These are phyloP conservation scores for Pelargonium fulgidum DNA, from an alignment of 441 rosid species.

Conservation along the genomic window DNA sequence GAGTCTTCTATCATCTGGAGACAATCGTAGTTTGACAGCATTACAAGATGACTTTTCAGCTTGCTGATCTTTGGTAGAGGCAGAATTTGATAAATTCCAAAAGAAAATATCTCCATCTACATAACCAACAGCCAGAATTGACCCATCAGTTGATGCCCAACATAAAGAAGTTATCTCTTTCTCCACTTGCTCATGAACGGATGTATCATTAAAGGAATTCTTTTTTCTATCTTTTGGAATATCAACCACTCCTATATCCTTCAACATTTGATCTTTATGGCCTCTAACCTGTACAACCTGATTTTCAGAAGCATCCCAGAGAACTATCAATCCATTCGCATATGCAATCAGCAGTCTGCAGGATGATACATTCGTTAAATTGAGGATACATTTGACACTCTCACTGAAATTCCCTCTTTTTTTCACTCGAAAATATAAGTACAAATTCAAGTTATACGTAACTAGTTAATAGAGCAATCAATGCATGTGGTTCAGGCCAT, in stretches of 20 bases:
- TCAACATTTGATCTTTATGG: constrained; percentile 44
- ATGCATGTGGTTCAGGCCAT: background rate
- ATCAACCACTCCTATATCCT: constrained; percentile 29
- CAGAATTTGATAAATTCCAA: constrained; percentile 36
- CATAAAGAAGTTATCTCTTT: constrained; percentile 64
- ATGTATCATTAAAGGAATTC: constrained; percentile 28
- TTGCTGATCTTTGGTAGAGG: constrained; percentile 30
- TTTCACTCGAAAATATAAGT: background rate
- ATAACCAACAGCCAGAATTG: constrained; percentile 63
- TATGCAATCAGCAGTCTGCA: constrained; percentile 64
- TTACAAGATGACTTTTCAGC: constrained; percentile 34
- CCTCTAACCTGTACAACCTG: constrained; percentile 39
- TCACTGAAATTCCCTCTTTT: constrained; percentile 3
- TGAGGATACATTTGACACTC: constrained; percentile 14
- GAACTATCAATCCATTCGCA: constrained; percentile 49
- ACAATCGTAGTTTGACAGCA: constrained; percentile 49
- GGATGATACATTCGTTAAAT: constrained; percentile 22
- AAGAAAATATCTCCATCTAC: constrained; percentile 61
- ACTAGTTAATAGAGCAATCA: background rate
- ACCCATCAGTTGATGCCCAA: constrained; percentile 64
- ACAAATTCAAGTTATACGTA: background rate
- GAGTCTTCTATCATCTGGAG: constrained; percentile 50
- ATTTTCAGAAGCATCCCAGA: constrained; percentile 65
- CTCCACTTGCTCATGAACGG: constrained; percentile 37
- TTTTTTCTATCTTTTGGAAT: constrained; percentile 28